Conservation (phyloP, 1,284 basidiomycete genomes). For the Cystobasidiaceae sp. region DNA sequence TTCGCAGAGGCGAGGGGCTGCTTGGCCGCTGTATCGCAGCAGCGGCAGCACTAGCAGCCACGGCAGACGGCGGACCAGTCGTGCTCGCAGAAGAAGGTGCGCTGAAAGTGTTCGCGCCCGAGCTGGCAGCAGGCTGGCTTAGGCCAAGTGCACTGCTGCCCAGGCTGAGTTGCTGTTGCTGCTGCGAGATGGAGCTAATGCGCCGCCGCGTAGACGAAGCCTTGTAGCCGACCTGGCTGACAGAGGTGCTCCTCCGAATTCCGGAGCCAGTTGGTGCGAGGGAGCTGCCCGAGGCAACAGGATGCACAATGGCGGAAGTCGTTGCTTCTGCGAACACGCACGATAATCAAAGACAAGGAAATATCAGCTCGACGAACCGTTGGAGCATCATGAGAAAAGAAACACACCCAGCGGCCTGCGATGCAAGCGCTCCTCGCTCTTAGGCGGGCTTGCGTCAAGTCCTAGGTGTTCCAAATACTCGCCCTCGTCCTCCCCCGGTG, state of each 20-base stretch:
- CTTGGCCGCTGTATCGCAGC: background rate
- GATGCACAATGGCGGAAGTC: background rate
- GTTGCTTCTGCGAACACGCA: slow-evolving; percentile 2
- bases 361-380: too few species aligned
- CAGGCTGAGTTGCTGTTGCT: slow-evolving; percentile 3
- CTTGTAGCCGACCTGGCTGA: slow-evolving; percentile 12
- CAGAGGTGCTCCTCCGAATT: slow-evolving; percentile 2
- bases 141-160: too few species aligned
- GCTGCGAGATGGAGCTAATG: slow-evolving; percentile 21
- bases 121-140: too few species aligned
- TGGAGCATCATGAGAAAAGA: too few species aligned
- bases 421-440: too few species aligned
- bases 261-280: background rate
- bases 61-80: too few species aligned
- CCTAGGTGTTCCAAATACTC: slow-evolving; percentile 18
- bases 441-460: too few species aligned
- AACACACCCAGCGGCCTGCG: background rate
- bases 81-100: background rate
- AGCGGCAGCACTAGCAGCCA: background rate
- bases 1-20: slow-evolving; percentile 14
- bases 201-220: background rate
- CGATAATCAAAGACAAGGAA: too few species aligned
- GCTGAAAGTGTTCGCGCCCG: background rate
- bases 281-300: too few species aligned
- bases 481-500: slow-evolving; percentile 19